Percentiles rank a stretch among this genome's conserved stretches.
Evolutionary conservation across 2,329 filamentous ascomycete genomes (phyloP).

Genomic region (Teratosphaeria zuluensis): DNA sequence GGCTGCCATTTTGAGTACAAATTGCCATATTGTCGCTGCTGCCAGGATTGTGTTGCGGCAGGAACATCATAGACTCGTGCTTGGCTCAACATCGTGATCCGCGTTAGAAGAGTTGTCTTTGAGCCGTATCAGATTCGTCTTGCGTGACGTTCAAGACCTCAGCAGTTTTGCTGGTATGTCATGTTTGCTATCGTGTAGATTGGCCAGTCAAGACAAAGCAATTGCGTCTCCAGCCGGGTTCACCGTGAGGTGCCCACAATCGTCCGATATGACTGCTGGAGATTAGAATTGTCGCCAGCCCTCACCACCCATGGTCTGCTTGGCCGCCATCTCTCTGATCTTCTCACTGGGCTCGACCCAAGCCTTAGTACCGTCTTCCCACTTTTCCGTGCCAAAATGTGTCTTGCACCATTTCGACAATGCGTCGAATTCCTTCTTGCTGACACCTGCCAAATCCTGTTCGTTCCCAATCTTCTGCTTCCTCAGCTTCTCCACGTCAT

Average conservation of each 20-base stretch:
- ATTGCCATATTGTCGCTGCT: background rate
- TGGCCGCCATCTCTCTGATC: constrained; percentile 30
- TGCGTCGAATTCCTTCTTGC: constrained; percentile 30
- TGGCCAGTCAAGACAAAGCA: background rate
- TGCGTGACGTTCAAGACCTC: background rate
- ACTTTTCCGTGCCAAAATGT: constrained; percentile 35
- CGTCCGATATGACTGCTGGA: background rate
- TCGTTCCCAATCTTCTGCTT: constrained; percentile 21
- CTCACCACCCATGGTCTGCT: constrained; percentile 36
- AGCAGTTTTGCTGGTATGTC: background rate
- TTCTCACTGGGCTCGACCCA: constrained; percentile 36
- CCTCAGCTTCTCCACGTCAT: constrained; percentile 29
- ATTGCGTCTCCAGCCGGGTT: background rate
- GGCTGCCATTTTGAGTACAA: background rate
- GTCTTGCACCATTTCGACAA: constrained; percentile 35
- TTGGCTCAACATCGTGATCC: background rate
- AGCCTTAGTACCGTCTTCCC: constrained; percentile 34
- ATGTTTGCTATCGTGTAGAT: background rate
- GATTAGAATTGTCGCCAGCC: constrained; percentile 36
- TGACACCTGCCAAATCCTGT: constrained; percentile 25
- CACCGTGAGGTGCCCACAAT: background rate
- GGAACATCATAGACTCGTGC: background rate
- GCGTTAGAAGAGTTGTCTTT: background rate
- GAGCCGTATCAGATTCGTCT: background rate
- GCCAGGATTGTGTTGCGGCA: background rate